Base-by-base conservation (phyloP, 345 rosid species). In the Eucalyptus grandis region DNA sequence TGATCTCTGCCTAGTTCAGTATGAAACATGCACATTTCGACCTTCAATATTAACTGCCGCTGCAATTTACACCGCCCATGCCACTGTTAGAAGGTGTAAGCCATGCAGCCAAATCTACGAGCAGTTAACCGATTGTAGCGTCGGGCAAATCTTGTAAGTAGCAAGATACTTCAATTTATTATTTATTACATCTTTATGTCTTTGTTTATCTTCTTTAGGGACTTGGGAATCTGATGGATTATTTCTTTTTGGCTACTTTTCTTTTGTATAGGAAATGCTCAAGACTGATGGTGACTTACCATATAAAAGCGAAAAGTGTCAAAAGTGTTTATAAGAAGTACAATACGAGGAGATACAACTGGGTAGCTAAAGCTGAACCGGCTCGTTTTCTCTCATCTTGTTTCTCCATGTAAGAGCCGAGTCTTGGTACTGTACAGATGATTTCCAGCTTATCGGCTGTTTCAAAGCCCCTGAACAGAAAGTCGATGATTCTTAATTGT, bases 31-130 rank as follows among this genome's bases (percentile, higher is more conserved):
- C 86, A 92, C 91, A 90, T 96, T 92, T 86, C 92, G 89, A 88
- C 95, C 97, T 17, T 96, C 97, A n/a, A 58, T 93, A 54, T 86
- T 96, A 83, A 95, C 95, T 56, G 96, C 98, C 15, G 95, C 98
- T 31, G 97, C 98, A 46, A 92, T 96, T 87, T 96, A 94, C 87
- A 95, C 97, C 5, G 94, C 98, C 15, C 96, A 94, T 56, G 88
- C 93, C 87, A 92, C 94, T 17, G 53, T 96, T 80, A 81, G 19
- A 87, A 90, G 95, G 47, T 88, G 77, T 22, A 93, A 88, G 89
- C 91, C 90, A 14, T 95, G 98, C 94, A 95, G 56, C 91, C 90
- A 91, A 91, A 65, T 95, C 83, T 91, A 91, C 11, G 95, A 95
- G 91, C 90, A 92, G 62, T 91, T 94, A 85, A 83, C 96, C 17